Evolutionary conservation across 2,329 filamentous ascomycete genomes (phyloP), one percentile per base, ranked within the genome.

Genomic region (Ampelomyces quisqualis): DNA sequence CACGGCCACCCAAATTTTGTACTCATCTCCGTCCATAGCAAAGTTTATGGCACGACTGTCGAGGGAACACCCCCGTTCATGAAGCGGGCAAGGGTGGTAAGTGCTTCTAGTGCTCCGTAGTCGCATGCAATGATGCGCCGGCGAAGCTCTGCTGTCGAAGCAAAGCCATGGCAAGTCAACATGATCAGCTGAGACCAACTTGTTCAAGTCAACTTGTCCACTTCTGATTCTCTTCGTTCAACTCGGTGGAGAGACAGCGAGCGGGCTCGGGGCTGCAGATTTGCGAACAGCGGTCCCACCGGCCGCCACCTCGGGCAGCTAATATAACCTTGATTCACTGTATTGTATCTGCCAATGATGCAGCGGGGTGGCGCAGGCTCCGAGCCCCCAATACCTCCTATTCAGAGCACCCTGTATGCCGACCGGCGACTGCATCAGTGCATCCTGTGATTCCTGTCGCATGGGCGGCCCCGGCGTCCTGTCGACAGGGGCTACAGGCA

Each of bases 211-310:
- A n/a, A n/a, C n/a, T 42, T n/a, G 10, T 23, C 30, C 17, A 36
- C 36, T 45, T 43, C 51, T 47, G 40, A 45, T 36, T 34, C 34
- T 35, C 30, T 17, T 36, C 38, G 37, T 43, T n/a, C n/a, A n/a
- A n/a, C n/a, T n/a, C n/a, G n/a, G n/a, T n/a, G n/a, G n/a, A n/a
- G n/a, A n/a, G n/a, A 36, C 13, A n/a, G 21, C 21, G 19, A 22
- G 13, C 31, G 32, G 50, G 47, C 49, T 40, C n/a, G n/a, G n/a
- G n/a, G n/a, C n/a, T n/a, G n/a, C n/a, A n/a, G n/a, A n/a, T n/a
- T n/a, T 45, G 48, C 45, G 51, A 55, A 49, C 49, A 43, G 45
- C 40, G 34, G 49, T 43, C 53, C 55, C 55, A 44, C 45, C 45
- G 38, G 35, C 34, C 55, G 45, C 45, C 45, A 40, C 35, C 34